phyloP scores from a whole-genome alignment of 2,329 filamentous ascomycete genomes.

The Aspergillus candidus region DNA sequence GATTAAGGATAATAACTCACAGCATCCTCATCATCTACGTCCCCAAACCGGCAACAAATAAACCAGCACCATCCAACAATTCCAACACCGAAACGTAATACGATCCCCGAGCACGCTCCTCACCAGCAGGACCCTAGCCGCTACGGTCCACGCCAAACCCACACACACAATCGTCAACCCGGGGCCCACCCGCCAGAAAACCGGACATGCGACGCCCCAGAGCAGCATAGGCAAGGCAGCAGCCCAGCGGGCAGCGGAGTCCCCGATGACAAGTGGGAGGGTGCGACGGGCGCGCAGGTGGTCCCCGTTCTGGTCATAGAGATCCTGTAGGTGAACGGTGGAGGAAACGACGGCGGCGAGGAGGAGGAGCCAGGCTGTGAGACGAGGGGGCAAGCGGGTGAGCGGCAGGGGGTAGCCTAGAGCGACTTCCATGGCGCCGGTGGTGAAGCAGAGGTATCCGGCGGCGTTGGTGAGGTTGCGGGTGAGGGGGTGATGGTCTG shows the following conservation, averaged over 20 bases:
- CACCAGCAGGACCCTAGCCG: background rate
- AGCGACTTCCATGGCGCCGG: background rate
- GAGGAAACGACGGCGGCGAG: conserved; percentile 23
- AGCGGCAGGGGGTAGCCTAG: background rate
- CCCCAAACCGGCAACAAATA: conserved; percentile 2
- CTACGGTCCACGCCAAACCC: background rate
- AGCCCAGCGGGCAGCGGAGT: background rate
- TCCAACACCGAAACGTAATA: background rate
- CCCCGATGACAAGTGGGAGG: background rate
- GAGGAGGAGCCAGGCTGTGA: conserved; percentile 9
- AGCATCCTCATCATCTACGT: no score
- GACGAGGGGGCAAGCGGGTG: no score
- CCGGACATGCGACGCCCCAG: background rate
- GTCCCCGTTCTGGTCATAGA: conserved; percentile 32
- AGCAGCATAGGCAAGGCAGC: background rate
- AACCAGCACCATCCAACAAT: background rate
- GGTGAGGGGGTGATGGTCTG: background rate
- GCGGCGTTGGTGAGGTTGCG: background rate
- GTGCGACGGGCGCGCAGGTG: conserved; percentile 12
- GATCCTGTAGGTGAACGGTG: conserved; percentile 35
- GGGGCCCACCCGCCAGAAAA: background rate
- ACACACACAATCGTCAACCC: background rate
- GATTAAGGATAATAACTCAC: no score
- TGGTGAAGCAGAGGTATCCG: conserved; percentile 1
- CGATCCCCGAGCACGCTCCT: background rate